Evolutionary conservation across 371 early-diverging fungal genomes (phyloP).

Genomic region (Blastocladiella emersonii): DNA sequence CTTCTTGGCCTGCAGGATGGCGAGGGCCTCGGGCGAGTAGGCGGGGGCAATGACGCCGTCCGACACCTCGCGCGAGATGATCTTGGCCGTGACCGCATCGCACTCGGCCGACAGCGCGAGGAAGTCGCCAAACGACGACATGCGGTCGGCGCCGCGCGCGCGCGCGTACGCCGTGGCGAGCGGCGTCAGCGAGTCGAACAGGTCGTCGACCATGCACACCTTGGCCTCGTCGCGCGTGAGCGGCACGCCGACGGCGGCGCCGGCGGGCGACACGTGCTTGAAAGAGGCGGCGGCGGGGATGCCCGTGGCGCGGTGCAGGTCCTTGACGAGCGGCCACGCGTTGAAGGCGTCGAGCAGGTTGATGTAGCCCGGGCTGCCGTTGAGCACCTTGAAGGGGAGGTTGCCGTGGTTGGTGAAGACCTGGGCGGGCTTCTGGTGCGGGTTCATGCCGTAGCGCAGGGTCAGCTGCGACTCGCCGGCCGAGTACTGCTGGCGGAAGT

Average conservation of each 20-base stretch:
- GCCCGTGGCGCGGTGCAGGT: conserved; percentile 49
- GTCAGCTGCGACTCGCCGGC: conserved; percentile 54
- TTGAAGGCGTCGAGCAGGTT: conserved; percentile 93
- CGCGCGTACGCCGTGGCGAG: conserved; percentile 75
- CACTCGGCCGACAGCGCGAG: conserved; percentile 78
- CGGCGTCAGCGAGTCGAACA: conserved; percentile 52
- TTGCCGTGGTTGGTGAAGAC: conserved; percentile 65
- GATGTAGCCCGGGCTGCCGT: conserved; percentile 94
- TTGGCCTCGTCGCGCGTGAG: conserved; percentile 65
- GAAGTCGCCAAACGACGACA: conserved; percentile 97
- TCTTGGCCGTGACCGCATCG: conserved; percentile 85
- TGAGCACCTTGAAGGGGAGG: conserved; percentile 80
- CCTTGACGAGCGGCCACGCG: conserved; percentile 93
- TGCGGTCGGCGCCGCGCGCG: conserved; percentile 89
- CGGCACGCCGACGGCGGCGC: conserved; percentile 84
- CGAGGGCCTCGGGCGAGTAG: conserved; percentile 76
- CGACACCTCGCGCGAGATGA: conserved; percentile 88
- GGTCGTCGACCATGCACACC: conserved; percentile 83
- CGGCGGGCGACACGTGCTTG: conserved; percentile 97
- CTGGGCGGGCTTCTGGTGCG: conserved; percentile 94
- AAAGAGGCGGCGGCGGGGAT: conserved; percentile 92
- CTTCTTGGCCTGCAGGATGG: conserved; percentile 83
- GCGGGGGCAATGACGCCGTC: conserved; percentile 95
- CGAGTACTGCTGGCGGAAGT: conserved; percentile 83
- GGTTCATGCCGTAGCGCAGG: conserved; percentile 94